Evolutionary conservation across 345 rosid species (phyloP).

Genomic region (Eucalyptus marginata): DNA sequence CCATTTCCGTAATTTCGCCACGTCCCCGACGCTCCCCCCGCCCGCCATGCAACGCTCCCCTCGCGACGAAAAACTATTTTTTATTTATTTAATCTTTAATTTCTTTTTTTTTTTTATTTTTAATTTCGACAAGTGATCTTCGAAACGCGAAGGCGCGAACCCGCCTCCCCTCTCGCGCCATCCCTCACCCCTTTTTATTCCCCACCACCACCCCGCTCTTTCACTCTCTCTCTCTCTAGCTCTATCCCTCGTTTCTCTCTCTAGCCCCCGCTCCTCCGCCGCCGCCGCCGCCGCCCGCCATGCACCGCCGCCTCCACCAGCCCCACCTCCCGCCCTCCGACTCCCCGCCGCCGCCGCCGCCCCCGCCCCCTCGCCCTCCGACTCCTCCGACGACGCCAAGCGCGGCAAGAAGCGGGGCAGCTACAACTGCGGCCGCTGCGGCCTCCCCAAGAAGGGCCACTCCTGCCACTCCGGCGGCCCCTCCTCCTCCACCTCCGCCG

Average conservation of each 20-base stretch:
- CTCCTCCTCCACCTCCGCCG: conserved; percentile 35
- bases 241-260: neutral
- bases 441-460: conserved; percentile 95
- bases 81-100: neutral
- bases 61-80: neutral
- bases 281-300: neutral
- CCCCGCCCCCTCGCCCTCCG: conserved; percentile 16
- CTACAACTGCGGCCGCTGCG: conserved; percentile 96
- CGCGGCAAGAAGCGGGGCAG: conserved; percentile 65
- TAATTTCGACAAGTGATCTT: neutral
- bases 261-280: neutral
- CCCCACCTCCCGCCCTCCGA: conserved; percentile 7
- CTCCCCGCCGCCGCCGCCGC: conserved; percentile 16
- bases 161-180: conserved; percentile 14
- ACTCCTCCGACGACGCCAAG: conserved; percentile 27
- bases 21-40: neutral
- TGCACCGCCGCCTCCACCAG: conserved; percentile 25
- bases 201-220: neutral
- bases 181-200: conserved; percentile 2
- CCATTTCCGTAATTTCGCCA: neutral
- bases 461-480: conserved; percentile 23
- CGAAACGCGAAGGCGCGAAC: conserved; percentile 56
- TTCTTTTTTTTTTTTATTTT: no score
- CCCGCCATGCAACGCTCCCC: neutral
- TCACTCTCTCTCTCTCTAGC: neutral